These are phyloP conservation scores for Botrytis fragariae DNA, from an alignment of 2,329 filamentous ascomycete species.

Conservation along the genomic window DNA sequence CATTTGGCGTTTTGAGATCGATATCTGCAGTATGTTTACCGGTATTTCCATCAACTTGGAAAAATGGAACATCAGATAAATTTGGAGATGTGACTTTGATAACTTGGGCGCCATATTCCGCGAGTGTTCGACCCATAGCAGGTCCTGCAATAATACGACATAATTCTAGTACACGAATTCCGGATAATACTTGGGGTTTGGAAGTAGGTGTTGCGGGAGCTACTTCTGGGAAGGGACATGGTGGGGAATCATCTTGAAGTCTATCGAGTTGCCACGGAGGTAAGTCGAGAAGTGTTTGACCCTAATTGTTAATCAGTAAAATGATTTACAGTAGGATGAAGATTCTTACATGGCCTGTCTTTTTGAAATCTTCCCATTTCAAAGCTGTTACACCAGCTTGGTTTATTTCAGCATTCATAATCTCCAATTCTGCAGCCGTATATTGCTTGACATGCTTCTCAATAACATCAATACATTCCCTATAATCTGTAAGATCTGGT, in stretches of 20 bases:
- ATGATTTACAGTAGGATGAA: neutral
- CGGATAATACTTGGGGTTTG: slow-evolving; percentile 44
- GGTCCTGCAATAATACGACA: slow-evolving; percentile 75
- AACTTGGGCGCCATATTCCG: slow-evolving; percentile 73
- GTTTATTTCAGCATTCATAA: slow-evolving; percentile 51
- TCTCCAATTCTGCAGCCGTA: slow-evolving; percentile 55
- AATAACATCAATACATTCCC: slow-evolving; percentile 57
- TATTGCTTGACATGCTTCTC: slow-evolving; percentile 57
- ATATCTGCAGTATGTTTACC: slow-evolving; percentile 67
- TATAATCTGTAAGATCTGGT: slow-evolving; percentile 59
- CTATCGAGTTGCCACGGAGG: slow-evolving; percentile 49
- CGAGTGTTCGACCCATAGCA: slow-evolving; percentile 67
- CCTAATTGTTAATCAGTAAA: slow-evolving; percentile 32
- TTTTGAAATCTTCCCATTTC: slow-evolving; percentile 57
- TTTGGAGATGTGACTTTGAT: slow-evolving; percentile 67
- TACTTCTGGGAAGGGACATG: slow-evolving; percentile 43
- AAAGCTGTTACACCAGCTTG: slow-evolving; percentile 61
- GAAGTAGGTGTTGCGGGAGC: slow-evolving; percentile 33
- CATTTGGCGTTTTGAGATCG: slow-evolving; percentile 56
- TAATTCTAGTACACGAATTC: slow-evolving; percentile 71
- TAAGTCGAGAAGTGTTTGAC: slow-evolving; percentile 41
- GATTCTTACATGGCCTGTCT: slow-evolving; percentile 51
- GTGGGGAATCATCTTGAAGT: slow-evolving; percentile 43
- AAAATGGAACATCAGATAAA: slow-evolving; percentile 69
- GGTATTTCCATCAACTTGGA: slow-evolving; percentile 70